Evolutionary conservation across 169 alveolate species (phyloP), one percentile per base, ranked within the genome.

Genomic region (Plasmodium gonderi): DNA sequence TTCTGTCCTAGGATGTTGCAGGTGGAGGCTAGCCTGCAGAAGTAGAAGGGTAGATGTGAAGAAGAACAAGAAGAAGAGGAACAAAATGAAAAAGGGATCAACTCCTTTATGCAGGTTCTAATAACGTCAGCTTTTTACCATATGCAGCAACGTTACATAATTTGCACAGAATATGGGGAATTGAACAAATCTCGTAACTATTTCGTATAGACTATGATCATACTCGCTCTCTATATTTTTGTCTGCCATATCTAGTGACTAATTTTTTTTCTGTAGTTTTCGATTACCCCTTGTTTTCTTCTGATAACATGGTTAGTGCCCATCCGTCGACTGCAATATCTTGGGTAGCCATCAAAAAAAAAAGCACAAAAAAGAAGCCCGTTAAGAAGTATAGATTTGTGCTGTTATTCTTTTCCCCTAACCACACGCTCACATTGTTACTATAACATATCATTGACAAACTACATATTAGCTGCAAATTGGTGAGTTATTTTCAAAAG

Each of bases 321-420:
- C 99, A 98, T 14, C 99, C 99, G 79, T 98, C 99, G 33, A 98
- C 99, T 9, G 99, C 99, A 72, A 98, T 98, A 91, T 98, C 99
- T 94, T 98, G 98, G 11, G 99, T 97, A 20, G 98, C 98, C 97
- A 97, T 95, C 81, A 96, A 95, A 68, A 97, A 93, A 93, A 92
- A 94, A 0, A 95, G 92, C 31, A 82, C 49, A 17, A 92, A 79
- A 91, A 96, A 96, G 81, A 83, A 96, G n/a, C 76, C 29, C 26
- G 91, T 54, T 26, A 96, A 68, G 49, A 87, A 76, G 47, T 75
- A 87, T 26, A 94, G 74, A 60, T 95, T 75, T 42, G 92, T 90
- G 12, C 36, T 51, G 7, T 64, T 79, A 5, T 82, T 93, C 31
- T 78, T 49, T 44, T 91, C 92, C n/a, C 95, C 96, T 44, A 92